Percentiles rank a stretch among this genome's conserved stretches.
phyloP scores from a whole-genome alignment of 2,329 filamentous ascomycete genomes.

The Tolypocladium amazonense region DNA sequence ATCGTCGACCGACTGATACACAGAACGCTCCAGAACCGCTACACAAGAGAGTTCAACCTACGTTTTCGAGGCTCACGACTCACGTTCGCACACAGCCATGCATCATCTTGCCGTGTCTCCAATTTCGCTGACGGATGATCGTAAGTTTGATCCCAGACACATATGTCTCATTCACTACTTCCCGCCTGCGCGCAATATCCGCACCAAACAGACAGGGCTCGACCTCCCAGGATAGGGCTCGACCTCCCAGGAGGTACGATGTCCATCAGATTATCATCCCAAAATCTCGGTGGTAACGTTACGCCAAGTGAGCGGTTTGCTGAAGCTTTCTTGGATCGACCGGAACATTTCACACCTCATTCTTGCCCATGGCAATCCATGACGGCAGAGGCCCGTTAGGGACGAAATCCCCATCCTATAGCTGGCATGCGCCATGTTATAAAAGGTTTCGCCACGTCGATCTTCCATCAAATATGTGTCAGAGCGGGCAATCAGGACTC shows the following conservation, averaged over 20 bases:
- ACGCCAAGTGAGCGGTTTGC: background rate
- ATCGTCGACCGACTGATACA: background rate
- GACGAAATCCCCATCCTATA: constrained; percentile 1
- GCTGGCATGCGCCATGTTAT: constrained; percentile 13
- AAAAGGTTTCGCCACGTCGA: constrained; percentile 3
- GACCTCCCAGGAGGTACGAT: background rate
- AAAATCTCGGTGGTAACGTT: background rate
- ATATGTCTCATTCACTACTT: background rate
- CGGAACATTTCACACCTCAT: constrained; percentile 4
- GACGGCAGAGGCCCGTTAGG: constrained; percentile 1
- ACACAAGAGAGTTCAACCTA: background rate
- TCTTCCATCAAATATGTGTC: constrained; percentile 6
- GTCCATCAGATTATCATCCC: background rate
- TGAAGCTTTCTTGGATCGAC: background rate
- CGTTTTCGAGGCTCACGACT: background rate
- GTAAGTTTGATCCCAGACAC: background rate
- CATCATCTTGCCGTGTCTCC: background rate
- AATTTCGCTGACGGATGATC: background rate
- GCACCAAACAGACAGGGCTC: background rate
- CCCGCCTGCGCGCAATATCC: background rate
- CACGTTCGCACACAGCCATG: background rate
- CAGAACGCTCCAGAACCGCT: background rate
- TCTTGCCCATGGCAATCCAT: constrained; percentile 9
- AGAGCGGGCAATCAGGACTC: background rate
- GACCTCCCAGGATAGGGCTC: background rate